Evolutionary conservation across 75 land plant genomes (phyloP).

Genomic region (Pinus albicaulis): DNA sequence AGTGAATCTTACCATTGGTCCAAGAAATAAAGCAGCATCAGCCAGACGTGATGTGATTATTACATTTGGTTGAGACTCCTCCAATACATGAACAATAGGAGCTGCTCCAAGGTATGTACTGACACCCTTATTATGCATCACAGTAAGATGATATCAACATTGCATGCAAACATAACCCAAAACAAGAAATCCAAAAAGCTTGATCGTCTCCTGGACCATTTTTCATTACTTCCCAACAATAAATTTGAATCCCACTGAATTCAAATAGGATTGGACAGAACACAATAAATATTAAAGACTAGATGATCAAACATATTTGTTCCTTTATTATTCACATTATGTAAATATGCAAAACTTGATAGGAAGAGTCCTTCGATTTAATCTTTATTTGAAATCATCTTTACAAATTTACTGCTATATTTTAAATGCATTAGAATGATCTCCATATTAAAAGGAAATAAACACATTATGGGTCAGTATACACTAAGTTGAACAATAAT

Average conservation of each 20-base stretch:
- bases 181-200: not conserved
- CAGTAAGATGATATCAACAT: not conserved
- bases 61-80: constrained; percentile 70
- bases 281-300: not conserved
- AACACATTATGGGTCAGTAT: not conserved
- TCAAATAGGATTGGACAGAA: not conserved
- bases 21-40: constrained; percentile 89
- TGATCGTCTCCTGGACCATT: not conserved
- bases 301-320: not conserved
- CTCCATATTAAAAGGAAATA: not conserved
- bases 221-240: not conserved
- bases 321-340: not conserved
- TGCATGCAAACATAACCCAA: not conserved
- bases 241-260: not conserved
- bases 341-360: not conserved
- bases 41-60: constrained; percentile 84
- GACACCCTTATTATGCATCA: constrained; percentile 45
- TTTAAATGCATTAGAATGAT: too few relatives aligned
- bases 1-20: constrained; percentile 75
- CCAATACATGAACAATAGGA: constrained; percentile 76
- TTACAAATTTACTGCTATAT: not conserved
- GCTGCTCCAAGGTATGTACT: constrained; percentile 90
- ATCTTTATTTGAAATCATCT: not conserved
- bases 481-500: not conserved
- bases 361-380: not conserved